Base-by-base conservation (phyloP, 306 rosid genomes). In the Hippophae rhamnoides region DNA sequence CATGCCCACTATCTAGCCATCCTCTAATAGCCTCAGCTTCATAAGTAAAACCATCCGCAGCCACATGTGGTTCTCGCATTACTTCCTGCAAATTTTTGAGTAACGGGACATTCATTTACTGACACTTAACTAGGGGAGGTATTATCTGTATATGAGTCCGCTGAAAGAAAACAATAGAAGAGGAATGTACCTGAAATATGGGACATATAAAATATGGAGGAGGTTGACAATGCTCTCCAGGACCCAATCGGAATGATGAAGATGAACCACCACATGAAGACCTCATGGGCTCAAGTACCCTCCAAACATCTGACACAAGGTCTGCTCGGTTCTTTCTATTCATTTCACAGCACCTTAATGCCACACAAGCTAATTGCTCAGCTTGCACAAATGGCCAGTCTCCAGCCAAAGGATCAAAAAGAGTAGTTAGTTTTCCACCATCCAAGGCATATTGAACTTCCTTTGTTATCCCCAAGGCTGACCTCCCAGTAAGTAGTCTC, bases 361-460 rank as follows among this genome's bases (percentile, higher is more conserved):
- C 99, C 79, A 92, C 64, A 58, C 57, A 67, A 84, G 76, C 69
- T 68, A 88, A 71, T 65, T 80, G 77, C 55, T 80, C 86, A 13
- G 90, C 97, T 66, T 71, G 77, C 57, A 66, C 89, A 67, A 85
- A 60, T 23, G 96, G 96, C 99, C 96, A 88, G 27, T 82, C 89
- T 70, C 99, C 99, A n/a, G 90, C 96, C 71, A 82, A 83, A 57
- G 95, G 90, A 84, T 92, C 99, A 71, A 92, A 67, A 50, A 85
- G 51, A 14, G 68, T 65, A 55, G 75, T 59, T 56, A 92, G 60
- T 23, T 76, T 77, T 73, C 97, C 86, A 46, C 61, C 55, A 43
- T 71, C 78, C 59, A 88, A 62, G 46, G 81, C 85, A 60, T 25
- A 57, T 56, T 82, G 63, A 66, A 92, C 89, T 27, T 76, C 88